Evolutionary conservation across 2,329 filamentous ascomycete species (phyloP), one percentile per base, ranked within the genome.

Genomic region (Neofusicoccum sp.): DNA sequence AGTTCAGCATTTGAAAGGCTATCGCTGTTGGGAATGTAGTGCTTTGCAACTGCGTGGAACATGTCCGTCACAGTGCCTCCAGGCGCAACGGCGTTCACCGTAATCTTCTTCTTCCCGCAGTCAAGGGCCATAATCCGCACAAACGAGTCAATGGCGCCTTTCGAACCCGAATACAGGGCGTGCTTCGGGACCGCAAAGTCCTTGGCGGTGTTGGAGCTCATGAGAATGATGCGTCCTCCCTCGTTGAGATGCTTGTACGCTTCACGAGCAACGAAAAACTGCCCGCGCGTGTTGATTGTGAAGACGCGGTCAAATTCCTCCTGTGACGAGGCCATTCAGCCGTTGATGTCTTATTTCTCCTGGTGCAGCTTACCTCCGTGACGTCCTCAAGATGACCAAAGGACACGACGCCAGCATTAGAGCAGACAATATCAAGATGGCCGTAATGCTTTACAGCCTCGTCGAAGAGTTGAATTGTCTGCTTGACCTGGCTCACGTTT

Each of bases 21-120:
- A 12, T 65, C 68, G 33, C 75, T 76, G 60, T 70, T 70, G 44
- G 76, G 76, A 34, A 78, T 76, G 68, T 78, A 78, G 58, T 78
- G 69, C 60, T 71, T 64, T 54, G 71, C 71, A 9, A 73, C 72
- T 6, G 65, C 70, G 61, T 72, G 67, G 63, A 71, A 74, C 73
- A 76, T 75, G 64, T 72, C 72, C 56, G 70, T 74, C 58, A 71
- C 69, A 41, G 69, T 73, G 9, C 72, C 73, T 6, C 73, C 73
- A 0, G 73, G 73, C 0, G 73, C 73, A 4, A 75, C 68, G 6
- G 70, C 71, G 51, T 75, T 75, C 58, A 75, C 71, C 0, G 73
- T 75, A 58, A 76, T 75, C 62, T 72, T 71, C 66, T 73, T 74
- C 58, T 71, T 65, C 12, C 73, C 73, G 62, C 66, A 70, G 63